A percentile compares a stretch with the other conserved stretches of the same genome.
These are phyloP conservation scores for Notholithocarpus densiflorus DNA, from an alignment of 306 rosid species.

Conservation along the genomic window DNA sequence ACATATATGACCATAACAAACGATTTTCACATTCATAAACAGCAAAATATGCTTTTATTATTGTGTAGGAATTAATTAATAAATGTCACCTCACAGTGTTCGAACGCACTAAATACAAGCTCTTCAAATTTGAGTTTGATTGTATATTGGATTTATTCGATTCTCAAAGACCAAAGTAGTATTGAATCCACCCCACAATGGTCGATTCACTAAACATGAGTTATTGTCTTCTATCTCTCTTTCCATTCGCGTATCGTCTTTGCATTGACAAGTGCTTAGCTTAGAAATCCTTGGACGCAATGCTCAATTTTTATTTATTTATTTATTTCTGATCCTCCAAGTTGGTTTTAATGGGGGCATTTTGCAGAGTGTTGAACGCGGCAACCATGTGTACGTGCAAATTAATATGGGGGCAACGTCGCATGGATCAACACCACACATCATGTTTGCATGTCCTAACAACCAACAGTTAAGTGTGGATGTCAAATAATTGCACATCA, in stretches of 20 bases:
- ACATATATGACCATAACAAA: too few species aligned
- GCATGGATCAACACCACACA: conserved; percentile 19
- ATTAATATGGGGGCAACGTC: conserved; percentile 26
- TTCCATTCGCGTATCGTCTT: conserved; percentile 11
- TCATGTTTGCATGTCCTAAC: conserved; percentile 20
- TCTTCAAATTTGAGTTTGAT: too few species aligned
- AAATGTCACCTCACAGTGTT: too few species aligned
- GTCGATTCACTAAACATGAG: too few species aligned
- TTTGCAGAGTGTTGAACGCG: conserved; percentile 18
- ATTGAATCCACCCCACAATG: conserved; percentile 13
- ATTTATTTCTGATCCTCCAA: background rate
- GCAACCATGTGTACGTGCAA: conserved; percentile 29
- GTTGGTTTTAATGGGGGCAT: background rate
- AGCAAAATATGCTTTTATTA: too few species aligned
- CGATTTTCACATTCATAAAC: too few species aligned
- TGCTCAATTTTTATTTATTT: background rate
- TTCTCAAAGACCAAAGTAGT: too few species aligned
- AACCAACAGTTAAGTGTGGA: conserved; percentile 34
- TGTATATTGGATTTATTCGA: too few species aligned
- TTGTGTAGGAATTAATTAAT: too few species aligned
- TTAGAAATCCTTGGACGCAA: conserved; percentile 27
- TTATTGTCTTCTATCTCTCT: too few species aligned
- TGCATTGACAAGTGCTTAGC: conserved; percentile 3
- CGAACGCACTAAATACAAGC: too few species aligned
- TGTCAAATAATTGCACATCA: conserved; percentile 45